Evolutionary conservation across 75 land plant genomes (phyloP).

Genomic region (Pseudotsuga menziesii): DNA sequence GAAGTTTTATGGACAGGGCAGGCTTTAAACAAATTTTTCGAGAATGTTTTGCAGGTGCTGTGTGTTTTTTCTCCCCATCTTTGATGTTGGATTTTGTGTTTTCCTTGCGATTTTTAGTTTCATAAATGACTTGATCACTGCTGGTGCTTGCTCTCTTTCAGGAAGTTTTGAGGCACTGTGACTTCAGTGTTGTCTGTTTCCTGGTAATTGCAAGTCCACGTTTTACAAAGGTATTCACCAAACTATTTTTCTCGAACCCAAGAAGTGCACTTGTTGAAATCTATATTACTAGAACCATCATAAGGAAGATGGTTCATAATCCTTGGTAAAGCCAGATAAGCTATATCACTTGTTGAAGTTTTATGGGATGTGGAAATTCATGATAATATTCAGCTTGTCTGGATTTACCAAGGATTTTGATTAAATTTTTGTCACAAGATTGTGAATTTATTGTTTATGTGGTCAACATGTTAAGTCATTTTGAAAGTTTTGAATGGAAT

Average conservation of each 20-base stretch:
- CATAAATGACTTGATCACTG: background rate
- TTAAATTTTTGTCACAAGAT: no score
- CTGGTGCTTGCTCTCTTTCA: constrained; percentile 15
- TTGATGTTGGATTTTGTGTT: background rate
- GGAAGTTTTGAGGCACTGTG: constrained; percentile 72
- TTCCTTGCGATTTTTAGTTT: background rate
- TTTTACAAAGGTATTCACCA: constrained; percentile 69
- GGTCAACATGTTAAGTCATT: no score
- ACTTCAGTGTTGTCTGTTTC: constrained; percentile 87
- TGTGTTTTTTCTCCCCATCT: background rate
- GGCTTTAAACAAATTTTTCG: constrained; percentile 90
- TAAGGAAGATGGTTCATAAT: background rate
- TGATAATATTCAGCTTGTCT: no score
- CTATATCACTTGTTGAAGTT: no score
- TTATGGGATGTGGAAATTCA: no score
- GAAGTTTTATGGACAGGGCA: constrained; percentile 14
- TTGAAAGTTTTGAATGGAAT: no score
- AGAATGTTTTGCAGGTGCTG: constrained; percentile 81
- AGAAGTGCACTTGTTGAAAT: no score
- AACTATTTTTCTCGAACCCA: no score
- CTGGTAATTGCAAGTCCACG: constrained; percentile 95
- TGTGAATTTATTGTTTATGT: no score
- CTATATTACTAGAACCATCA: no score
- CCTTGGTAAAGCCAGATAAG: no score
- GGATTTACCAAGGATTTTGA: no score